A percentile compares a stretch with the other conserved stretches of the same genome.
Evolutionary conservation across 768 basidiomycete species (phyloP).

Genomic region (Boletus rubropictus): DNA sequence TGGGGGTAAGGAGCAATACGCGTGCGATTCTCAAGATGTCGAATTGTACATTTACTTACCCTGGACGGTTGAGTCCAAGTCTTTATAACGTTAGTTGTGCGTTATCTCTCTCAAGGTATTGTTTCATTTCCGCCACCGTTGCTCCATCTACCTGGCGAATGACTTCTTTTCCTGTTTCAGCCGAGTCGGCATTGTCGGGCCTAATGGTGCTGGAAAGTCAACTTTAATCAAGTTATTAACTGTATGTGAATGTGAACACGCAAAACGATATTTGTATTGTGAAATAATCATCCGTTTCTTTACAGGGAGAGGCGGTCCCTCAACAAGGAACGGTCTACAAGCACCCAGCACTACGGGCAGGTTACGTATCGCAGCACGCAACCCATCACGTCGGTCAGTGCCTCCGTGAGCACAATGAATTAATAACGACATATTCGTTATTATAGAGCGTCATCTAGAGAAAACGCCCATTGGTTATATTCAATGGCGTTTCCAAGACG

Average conservation of each 20-base stretch:
- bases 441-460: constrained; percentile 81
- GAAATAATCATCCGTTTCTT: constrained; percentile 9
- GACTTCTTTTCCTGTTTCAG: constrained; percentile 37
- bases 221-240: constrained; percentile 93
- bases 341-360: constrained; percentile 88
- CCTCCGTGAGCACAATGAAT: constrained; percentile 12
- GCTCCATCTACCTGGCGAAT: constrained; percentile 8
- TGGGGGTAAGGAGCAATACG: constrained; percentile 95
- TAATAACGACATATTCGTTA: constrained; percentile 28
- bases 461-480: constrained; percentile 97
- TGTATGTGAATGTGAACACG: constrained; percentile 35
- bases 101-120: constrained; percentile 82
- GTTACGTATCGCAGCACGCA: constrained; percentile 96
- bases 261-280: constrained; percentile 3
- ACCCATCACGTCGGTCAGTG: constrained; percentile 85
- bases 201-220: constrained; percentile 95
- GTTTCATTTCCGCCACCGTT: constrained; percentile 23
- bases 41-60: constrained; percentile 92
- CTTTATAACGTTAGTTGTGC: constrained; percentile 87
- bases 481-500: constrained; percentile 99
- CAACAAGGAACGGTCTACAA: constrained; percentile 92
- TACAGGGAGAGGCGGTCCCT: constrained; percentile 82
- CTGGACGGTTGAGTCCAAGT: constrained; percentile 74
- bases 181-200: constrained; percentile 87
- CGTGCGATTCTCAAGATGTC: constrained; percentile 91